A percentile compares a stretch with the other conserved stretches of the same genome.
Conservation (phyloP, 2,329 filamentous ascomycete genomes). For the Colletotrichum acutatum region DNA sequence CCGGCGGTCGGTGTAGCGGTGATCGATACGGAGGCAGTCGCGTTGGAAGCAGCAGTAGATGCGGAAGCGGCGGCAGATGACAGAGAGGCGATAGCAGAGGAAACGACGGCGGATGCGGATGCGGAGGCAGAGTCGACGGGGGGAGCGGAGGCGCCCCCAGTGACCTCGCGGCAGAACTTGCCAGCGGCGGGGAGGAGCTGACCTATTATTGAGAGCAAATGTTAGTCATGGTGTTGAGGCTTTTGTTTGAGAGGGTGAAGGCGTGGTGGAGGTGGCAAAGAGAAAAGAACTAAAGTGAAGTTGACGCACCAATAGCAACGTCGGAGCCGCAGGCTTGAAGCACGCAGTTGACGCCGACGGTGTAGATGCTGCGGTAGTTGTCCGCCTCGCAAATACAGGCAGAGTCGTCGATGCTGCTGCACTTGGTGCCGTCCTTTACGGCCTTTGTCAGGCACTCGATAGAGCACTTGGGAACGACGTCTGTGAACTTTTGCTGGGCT, state of each 20-base stretch:
- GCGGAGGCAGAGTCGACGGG: conserved; percentile 18
- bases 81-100: not conserved
- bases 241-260: not conserved
- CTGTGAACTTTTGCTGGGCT: conserved; percentile 35
- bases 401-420: conserved; percentile 36
- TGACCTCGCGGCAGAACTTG: conserved; percentile 37
- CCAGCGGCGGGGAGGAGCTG: conserved; percentile 39
- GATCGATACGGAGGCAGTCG: not conserved
- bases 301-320: conserved; percentile 36
- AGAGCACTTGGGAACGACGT: conserved; percentile 39
- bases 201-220: conserved; percentile 15
- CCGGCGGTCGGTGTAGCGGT: not conserved
- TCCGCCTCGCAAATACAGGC: conserved; percentile 39
- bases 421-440: conserved; percentile 37
- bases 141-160: conserved; percentile 21
- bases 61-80: not conserved
- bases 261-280: too few species aligned
- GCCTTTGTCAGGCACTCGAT: conserved; percentile 38
- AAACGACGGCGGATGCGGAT: conserved; percentile 4
- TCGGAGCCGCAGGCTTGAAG: conserved; percentile 56
- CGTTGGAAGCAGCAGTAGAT: not conserved
- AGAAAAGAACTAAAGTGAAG: not conserved
- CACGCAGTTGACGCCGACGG: conserved; percentile 51
- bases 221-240: not conserved
- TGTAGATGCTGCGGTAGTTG: conserved; percentile 50